Base-by-base conservation (phyloP, 1,284 basidiomycete species). In the Apiotrichum mycotoxinovorans region DNA sequence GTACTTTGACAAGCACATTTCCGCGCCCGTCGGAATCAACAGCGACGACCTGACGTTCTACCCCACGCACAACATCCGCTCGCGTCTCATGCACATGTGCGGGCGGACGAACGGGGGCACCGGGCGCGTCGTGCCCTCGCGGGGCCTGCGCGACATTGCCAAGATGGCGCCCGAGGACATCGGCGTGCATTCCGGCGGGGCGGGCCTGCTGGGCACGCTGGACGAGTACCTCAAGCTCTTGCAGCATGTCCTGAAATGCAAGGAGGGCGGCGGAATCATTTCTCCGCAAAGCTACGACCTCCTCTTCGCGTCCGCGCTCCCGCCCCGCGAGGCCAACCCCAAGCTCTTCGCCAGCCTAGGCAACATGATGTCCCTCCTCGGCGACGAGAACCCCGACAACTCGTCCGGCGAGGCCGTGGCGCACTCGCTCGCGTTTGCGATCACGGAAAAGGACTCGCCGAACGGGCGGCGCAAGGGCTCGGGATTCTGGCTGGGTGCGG, bases 221-320 rank as follows among this genome's bases (percentile, higher is more conserved):
- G 61, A 49, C 44, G 70, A 69, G 43, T 73, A 71, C 52, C 59
- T 73, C 15, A 44, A 51, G 1, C 62, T 72, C 51, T 59, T 72
- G 18, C 64, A 66, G 41, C 59, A 51, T 22, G 48, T 75, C 20
- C 65, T 75, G 14, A 52, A 51, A 14, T 63, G 56, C 30, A 37
- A 57, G 23, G 25, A 46, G 30, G 35, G 41, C 8, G 51, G 50
- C 14, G 52, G 54, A 9, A 40, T 73, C 18, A 45, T 72, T 22
- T 53, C 57, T 4, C 58, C 64, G 3, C 48, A 59, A 37, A 62
- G 61, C 4, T 68, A 45, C 55, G 52, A 63, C n/a, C 48, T 59
- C 45, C 56, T 73, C 4, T 72, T 71, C 52, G 49, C 48, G 15
- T 45, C 57, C 26, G 47, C 61, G 3, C 43, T 71, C n/a, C 50